Base-by-base conservation (phyloP, 2,329 filamentous ascomycete genomes). In the Phyllosticta paracitricarpa region DNA sequence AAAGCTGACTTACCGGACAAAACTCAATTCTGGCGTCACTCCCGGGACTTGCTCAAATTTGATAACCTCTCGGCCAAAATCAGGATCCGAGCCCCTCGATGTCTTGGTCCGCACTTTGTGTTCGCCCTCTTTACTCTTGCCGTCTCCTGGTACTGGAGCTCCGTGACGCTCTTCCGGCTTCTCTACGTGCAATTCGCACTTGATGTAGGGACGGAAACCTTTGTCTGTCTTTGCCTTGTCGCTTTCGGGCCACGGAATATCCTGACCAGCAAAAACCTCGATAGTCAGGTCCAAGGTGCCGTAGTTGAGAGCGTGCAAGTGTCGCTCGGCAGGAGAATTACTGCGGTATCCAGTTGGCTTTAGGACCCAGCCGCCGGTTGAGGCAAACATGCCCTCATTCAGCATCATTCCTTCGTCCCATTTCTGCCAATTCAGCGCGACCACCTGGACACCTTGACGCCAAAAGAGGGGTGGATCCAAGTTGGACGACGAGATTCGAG, bases 391-490 rank as follows among this genome's bases (percentile, higher is more conserved):
- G 67, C 85, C 92, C 70, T 94, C 87, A 70, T 97, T 97, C 14
- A 96, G 82, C 93, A 97, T 97, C 87, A 95, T 95, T 33, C 90
- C 91, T 67, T 90, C 88, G 69, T 97, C 91, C 73, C 89, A 86
- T 64, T 86, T 87, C 74, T 97, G 92, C 90, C 92, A 97, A 75
- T 97, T 97, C 63, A 97, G 78, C 0, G 92, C 92, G 1, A 95
- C 91, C 67, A 97, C 87, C 73, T 97, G 92, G 2, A 95, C 87
- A 14, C 92, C 92, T 65, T 89, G 87, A 33, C 90, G 83, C 92
- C 92, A 97, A 74, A 92, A 94, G 3, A 87, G 81, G 0, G 85
- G 83, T 4, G 93, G 91, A 66, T 96, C 90, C 12, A 95, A 79
- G 70, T 97, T 97, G 0, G 89, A 94, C 0, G 90, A 96, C 63